Percentiles rank a stretch among this genome's conserved stretches.
Conservation (phyloP, 768 basidiomycete genomes). For the Podaxis sp. region DNA sequence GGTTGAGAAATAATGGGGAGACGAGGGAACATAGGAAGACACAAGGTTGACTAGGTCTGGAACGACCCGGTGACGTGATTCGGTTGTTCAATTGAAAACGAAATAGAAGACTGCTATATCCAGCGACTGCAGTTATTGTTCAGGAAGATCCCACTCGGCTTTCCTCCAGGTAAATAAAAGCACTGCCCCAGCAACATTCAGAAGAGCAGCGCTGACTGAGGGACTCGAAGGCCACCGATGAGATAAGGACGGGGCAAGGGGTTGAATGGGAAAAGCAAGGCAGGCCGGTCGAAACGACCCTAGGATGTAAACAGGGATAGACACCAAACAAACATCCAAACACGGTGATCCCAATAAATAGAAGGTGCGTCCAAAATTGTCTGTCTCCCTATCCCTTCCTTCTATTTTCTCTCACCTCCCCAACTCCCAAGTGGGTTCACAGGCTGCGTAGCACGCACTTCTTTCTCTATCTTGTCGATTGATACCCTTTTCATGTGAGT, state of each 20-base stretch:
- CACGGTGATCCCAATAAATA: constrained; percentile 45
- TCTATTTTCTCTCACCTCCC: constrained; percentile 50
- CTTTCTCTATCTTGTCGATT: constrained; percentile 54
- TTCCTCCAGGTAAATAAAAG: neutral
- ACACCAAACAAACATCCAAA: constrained; percentile 44
- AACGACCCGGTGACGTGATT: constrained; percentile 34
- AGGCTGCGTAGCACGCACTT: constrained; percentile 55
- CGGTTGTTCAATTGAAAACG: constrained; percentile 29
- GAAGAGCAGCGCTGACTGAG: neutral
- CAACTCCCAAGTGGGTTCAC: constrained; percentile 43
- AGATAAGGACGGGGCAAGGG: constrained; percentile 3
- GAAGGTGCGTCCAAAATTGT: constrained; percentile 37
- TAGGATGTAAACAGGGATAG: constrained; percentile 34
- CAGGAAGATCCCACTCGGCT: neutral
- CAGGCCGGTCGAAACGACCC: constrained; percentile 28
- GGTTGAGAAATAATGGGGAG: neutral
- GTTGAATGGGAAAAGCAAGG: neutral
- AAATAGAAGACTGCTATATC: constrained; percentile 24
- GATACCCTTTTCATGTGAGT: constrained; percentile 52
- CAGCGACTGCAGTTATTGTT: constrained; percentile 7
- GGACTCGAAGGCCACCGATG: neutral
- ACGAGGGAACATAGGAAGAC: neutral
- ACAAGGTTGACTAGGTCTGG: neutral
- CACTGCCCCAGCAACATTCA: neutral
- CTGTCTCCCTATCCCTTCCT: constrained; percentile 51